Conservation (phyloP, 2,329 filamentous ascomycete genomes). For the Periconia sp. region DNA sequence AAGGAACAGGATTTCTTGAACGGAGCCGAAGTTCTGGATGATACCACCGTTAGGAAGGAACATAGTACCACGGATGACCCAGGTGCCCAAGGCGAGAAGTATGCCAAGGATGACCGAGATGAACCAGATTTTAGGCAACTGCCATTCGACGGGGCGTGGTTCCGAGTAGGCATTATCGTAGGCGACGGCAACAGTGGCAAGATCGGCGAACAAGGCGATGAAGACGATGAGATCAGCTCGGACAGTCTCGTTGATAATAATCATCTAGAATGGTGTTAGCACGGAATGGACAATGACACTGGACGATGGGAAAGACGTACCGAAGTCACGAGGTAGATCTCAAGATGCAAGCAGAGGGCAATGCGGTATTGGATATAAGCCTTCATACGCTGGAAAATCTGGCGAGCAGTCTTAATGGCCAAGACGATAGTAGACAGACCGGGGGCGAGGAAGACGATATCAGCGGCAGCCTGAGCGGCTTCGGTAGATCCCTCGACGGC, state of each 20-base stretch:
- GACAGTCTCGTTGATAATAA: slow-evolving; percentile 78
- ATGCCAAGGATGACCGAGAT: slow-evolving; percentile 70
- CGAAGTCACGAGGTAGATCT: slow-evolving; percentile 75
- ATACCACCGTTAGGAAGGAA: slow-evolving; percentile 71
- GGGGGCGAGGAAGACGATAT: slow-evolving; percentile 74
- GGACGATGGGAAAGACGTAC: background rate
- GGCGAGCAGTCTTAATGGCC: slow-evolving; percentile 72
- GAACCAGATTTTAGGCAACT: slow-evolving; percentile 79
- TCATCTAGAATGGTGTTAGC: slow-evolving; percentile 52
- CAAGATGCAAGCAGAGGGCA: slow-evolving; percentile 71
- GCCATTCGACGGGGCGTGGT: slow-evolving; percentile 75
- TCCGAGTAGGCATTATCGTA: slow-evolving; percentile 81
- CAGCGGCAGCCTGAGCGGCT: slow-evolving; percentile 70
- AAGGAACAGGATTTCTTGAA: slow-evolving; percentile 68
- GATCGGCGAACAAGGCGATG: slow-evolving; percentile 76
- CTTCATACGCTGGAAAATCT: slow-evolving; percentile 80
- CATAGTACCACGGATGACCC: slow-evolving; percentile 71
- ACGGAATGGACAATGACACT: too few species aligned
- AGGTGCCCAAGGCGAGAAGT: slow-evolving; percentile 69
- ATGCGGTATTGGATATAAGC: slow-evolving; percentile 78
- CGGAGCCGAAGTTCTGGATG: slow-evolving; percentile 72
- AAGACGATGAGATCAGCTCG: slow-evolving; percentile 74
- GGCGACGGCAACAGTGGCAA: slow-evolving; percentile 76
- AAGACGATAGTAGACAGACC: slow-evolving; percentile 71
- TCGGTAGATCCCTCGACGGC: slow-evolving; percentile 72